Percentiles rank a stretch among this genome's conserved stretches.
Conservation (phyloP, 176 grass and related monocot genomes). For the Oryza punctata region DNA sequence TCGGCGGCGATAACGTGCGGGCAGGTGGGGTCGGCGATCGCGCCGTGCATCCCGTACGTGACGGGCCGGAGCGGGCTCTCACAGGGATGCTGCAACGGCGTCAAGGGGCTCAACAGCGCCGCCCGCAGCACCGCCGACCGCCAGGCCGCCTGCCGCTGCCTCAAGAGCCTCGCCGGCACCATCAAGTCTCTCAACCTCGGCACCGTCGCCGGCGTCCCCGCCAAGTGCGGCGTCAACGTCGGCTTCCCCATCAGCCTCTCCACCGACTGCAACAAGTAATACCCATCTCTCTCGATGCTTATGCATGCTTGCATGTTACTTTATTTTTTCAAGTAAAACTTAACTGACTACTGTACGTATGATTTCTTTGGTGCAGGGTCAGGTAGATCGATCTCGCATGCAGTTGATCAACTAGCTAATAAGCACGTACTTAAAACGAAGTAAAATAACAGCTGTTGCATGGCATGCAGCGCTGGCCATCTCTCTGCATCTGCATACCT, state of each 20-base stretch:
- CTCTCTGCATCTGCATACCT: too few relatives aligned
- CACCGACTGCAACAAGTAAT: conserved; percentile 60
- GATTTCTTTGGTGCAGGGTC: too few relatives aligned
- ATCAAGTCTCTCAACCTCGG: conserved; percentile 30
- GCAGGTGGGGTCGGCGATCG: conserved; percentile 36
- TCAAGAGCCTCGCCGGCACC: conserved; percentile 35
- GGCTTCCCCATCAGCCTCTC: conserved; percentile 49
- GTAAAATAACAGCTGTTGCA: too few relatives aligned
- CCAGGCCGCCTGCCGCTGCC: conserved; percentile 33
- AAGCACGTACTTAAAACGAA: too few relatives aligned
- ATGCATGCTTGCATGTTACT: too few relatives aligned
- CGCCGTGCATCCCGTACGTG: conserved; percentile 50
- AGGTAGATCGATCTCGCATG: too few relatives aligned
- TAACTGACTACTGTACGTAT: too few relatives aligned
- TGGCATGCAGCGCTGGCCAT: too few relatives aligned
- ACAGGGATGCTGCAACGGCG: conserved; percentile 35
- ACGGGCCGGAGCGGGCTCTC: background rate
- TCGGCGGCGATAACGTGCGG: conserved; percentile 47
- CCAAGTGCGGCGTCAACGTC: conserved; percentile 49
- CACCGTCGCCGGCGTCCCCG: conserved; percentile 32
- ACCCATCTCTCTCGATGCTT: too few relatives aligned
- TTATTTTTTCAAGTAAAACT: too few relatives aligned
- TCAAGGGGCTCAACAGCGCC: conserved; percentile 18
- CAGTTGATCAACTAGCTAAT: too few relatives aligned
- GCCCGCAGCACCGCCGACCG: background rate